Percentiles rank a stretch among this genome's conserved stretches.
phyloP scores from a whole-genome alignment of 176 grass and related monocot species.

The Hyparrhenia diplandra region DNA sequence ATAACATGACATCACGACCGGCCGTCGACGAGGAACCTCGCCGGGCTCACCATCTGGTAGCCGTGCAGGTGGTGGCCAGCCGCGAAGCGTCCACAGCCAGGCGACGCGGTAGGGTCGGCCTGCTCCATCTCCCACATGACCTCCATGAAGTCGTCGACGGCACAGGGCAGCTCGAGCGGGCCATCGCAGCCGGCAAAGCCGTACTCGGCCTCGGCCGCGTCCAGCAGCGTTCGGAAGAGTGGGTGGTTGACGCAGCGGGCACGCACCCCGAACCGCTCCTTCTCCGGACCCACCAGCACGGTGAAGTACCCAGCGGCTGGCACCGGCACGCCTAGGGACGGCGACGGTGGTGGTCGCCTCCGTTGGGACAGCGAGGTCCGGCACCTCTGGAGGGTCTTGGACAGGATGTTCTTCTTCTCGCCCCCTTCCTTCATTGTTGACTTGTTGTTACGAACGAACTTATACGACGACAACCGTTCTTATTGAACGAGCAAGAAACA shows the following conservation, averaged over 20 bases:
- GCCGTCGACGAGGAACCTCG: slow-evolving; percentile 33
- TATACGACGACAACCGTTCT: not conserved
- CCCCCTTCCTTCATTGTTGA: slow-evolving; percentile 29
- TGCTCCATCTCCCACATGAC: slow-evolving; percentile 76
- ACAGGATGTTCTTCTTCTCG: slow-evolving; percentile 39
- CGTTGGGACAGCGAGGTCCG: slow-evolving; percentile 29
- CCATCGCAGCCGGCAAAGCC: slow-evolving; percentile 52
- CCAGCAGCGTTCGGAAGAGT: slow-evolving; percentile 55
- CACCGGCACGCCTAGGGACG: not conserved
- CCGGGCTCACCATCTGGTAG: slow-evolving; percentile 47
- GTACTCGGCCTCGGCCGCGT: slow-evolving; percentile 66
- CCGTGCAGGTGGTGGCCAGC: not conserved
- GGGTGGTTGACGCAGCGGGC: slow-evolving; percentile 67
- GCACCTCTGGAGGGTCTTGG: slow-evolving; percentile 36
- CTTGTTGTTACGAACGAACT: not conserved
- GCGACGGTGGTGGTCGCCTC: not conserved
- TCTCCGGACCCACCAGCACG: slow-evolving; percentile 66
- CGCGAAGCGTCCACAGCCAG: slow-evolving; percentile 29
- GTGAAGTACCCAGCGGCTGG: slow-evolving; percentile 62
- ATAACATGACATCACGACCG: slow-evolving; percentile 6
- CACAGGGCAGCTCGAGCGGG: slow-evolving; percentile 68
- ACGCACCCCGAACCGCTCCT: slow-evolving; percentile 67
- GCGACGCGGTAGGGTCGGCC: slow-evolving; percentile 9
- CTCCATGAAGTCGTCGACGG: slow-evolving; percentile 56
- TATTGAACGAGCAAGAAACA: not conserved